Evolutionary conservation across 1,284 basidiomycete genomes (phyloP).

Genomic region (Microbotryomycetes sp.): DNA sequence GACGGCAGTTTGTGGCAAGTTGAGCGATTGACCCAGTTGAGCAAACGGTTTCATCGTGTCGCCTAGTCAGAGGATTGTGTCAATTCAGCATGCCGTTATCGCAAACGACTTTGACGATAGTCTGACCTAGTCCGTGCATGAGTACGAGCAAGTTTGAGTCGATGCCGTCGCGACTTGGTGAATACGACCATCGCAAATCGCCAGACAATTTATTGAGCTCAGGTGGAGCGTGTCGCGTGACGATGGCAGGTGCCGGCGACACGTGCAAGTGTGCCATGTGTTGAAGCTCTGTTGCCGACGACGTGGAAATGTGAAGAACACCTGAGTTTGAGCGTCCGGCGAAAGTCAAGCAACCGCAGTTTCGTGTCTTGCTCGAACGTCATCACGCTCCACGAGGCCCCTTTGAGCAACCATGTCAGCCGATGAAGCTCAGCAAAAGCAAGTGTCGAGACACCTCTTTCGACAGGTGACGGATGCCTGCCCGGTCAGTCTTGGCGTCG

Average conservation of each 20-base stretch:
- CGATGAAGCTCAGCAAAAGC: too few relatives aligned
- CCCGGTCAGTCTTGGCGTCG: too few relatives aligned
- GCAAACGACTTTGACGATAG: background rate
- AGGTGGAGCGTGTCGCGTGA: background rate
- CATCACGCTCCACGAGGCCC: too few relatives aligned
- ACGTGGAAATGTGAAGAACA: too few relatives aligned
- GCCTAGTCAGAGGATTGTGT: constrained; percentile 29
- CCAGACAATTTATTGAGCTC: background rate
- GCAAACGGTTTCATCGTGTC: constrained; percentile 40
- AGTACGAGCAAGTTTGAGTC: constrained; percentile 43
- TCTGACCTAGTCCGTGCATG: constrained; percentile 40
- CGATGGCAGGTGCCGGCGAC: background rate
- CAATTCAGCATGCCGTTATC: background rate
- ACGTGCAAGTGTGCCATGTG: background rate
- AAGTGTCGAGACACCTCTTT: too few relatives aligned
- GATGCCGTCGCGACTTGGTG: constrained; percentile 31
- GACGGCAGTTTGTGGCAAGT: constrained; percentile 44
- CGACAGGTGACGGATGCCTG: too few relatives aligned
- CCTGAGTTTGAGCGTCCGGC: too few relatives aligned
- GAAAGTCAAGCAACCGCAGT: too few relatives aligned
- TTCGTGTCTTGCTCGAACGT: too few relatives aligned
- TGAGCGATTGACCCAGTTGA: constrained; percentile 37
- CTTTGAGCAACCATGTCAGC: too few relatives aligned
- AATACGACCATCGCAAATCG: constrained; percentile 18
- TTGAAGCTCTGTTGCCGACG: too few relatives aligned